Evolutionary conservation across 176 grass and related monocot species (phyloP), one percentile per base, ranked within the genome.

Genomic region (Ananas comosus): DNA sequence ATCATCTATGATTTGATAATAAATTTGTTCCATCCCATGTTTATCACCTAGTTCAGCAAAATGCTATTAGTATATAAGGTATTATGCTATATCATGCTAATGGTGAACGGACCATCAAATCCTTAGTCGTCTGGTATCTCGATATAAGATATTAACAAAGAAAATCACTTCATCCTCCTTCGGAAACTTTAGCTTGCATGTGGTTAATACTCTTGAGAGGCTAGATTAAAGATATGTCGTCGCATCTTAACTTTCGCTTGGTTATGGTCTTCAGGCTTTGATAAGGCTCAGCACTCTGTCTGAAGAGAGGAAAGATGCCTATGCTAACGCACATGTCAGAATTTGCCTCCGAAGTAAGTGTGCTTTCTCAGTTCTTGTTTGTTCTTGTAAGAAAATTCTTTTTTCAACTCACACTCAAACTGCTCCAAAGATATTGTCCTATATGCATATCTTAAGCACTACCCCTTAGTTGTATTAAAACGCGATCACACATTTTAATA

Each of bases 241-340:
- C 33, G 7, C 33, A 42, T 42, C 4, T 42, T 42, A 59, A 59
- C 14, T 59, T 18, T 59, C 13, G 9, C 16, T 18, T 21, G 54
- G 14, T 59, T 21, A 12, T 59, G 54, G 54, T 10, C 54, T 59
- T 59, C 51, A 76, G 74, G 74, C 74, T 58, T 76, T 76, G 48
- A 14, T 49, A 7, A 53, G 65, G 17, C 74, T 76, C 65, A 49
- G 24, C 11, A 29, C 64, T 6, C 74, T 76, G 3, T 76, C 74
- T 68, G 74, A 76, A 27, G 25, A 76, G 66, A 76, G 74, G n/a
- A 65, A 65, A 6, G n/a, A 76, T 11, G 74, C 64, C 25, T 76
- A 76, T 56, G 74, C 51, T 27, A 68, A 68, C 16, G 65, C 74
- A 56, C 49, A 76, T 68, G 74, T 51, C 23, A 76, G 74, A 68